Conservation (phyloP, 495 filamentous ascomycete genomes). For the Aspergillus mulundensis region DNA sequence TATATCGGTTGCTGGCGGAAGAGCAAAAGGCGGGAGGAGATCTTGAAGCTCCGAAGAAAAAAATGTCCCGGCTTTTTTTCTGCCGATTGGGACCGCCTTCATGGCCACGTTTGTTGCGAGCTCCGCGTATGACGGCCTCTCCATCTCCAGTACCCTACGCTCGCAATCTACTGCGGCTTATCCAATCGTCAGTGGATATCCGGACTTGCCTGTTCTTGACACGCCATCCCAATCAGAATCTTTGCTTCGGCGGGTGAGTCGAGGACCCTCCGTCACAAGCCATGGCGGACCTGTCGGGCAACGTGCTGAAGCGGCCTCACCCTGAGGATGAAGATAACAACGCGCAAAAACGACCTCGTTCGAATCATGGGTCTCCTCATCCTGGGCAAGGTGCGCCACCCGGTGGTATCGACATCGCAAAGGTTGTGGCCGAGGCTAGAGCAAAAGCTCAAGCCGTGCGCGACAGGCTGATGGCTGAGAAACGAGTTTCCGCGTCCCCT, state of each 20-base stretch:
- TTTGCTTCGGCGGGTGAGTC: conserved; percentile 17
- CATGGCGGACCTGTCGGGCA: conserved; percentile 53
- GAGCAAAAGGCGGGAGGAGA: conserved; percentile 13
- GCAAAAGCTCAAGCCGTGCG: conserved; percentile 58
- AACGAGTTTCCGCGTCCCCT: conserved; percentile 24
- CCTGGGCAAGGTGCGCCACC: conserved; percentile 35
- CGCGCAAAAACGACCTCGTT: conserved; percentile 55
- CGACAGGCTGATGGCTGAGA: conserved; percentile 48
- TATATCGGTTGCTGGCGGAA: conserved; percentile 17
- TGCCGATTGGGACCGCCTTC: conserved; percentile 20
- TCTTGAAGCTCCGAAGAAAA: conserved; percentile 20
- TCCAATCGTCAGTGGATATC: background rate
- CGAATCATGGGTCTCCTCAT: conserved; percentile 55
- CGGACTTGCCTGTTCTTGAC: background rate
- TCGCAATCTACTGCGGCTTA: background rate
- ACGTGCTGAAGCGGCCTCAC: conserved; percentile 55
- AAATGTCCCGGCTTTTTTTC: conserved; percentile 27
- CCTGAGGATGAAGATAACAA: conserved; percentile 50
- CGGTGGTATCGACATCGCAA: conserved; percentile 50
- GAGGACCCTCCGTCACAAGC: conserved; percentile 9
- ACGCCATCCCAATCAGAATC: background rate
- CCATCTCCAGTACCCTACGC: background rate
- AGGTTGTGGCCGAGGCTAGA: conserved; percentile 59
- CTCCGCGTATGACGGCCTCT: conserved; percentile 8
- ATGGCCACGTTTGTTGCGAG: conserved; percentile 9